Conservation (phyloP, 345 rosid species). For the Sisymbrium irio region DNA sequence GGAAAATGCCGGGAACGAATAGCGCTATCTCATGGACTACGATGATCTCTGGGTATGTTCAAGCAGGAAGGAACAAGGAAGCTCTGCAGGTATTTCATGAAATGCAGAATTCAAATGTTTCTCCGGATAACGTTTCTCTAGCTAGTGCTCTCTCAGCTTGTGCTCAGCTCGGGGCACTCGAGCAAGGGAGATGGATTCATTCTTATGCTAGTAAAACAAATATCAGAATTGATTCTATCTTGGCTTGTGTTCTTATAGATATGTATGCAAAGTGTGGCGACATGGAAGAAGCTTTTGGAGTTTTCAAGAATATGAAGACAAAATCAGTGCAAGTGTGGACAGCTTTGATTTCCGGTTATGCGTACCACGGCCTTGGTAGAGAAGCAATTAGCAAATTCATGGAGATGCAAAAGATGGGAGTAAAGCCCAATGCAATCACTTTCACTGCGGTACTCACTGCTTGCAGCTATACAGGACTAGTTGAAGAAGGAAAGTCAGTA, state of each 20-base stretch:
- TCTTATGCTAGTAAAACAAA: constrained; percentile 36
- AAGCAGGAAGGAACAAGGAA: constrained; percentile 59
- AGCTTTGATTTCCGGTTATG: constrained; percentile 60
- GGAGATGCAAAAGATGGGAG: constrained; percentile 54
- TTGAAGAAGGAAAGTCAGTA: constrained; percentile 51
- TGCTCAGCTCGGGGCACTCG: constrained; percentile 67
- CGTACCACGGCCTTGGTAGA: constrained; percentile 60
- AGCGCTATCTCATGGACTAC: constrained; percentile 66
- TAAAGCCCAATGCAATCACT: constrained; percentile 62
- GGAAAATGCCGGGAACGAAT: constrained; percentile 37
- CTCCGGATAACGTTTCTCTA: constrained; percentile 55
- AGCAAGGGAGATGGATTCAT: constrained; percentile 82
- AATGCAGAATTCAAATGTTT: constrained; percentile 59
- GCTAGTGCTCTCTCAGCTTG: constrained; percentile 64
- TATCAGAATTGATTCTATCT: constrained; percentile 39
- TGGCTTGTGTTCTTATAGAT: constrained; percentile 57
- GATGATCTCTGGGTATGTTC: constrained; percentile 60
- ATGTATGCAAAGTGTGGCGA: constrained; percentile 77
- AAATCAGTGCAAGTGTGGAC: constrained; percentile 60
- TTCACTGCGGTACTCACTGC: constrained; percentile 69
- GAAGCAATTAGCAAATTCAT: constrained; percentile 52
- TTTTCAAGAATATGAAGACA: constrained; percentile 41
- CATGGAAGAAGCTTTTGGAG: constrained; percentile 52
- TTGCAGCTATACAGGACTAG: constrained; percentile 64
- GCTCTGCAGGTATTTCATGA: constrained; percentile 57